Base-by-base conservation (phyloP, 441 rosid species). In the Syzygium syzygioides region DNA sequence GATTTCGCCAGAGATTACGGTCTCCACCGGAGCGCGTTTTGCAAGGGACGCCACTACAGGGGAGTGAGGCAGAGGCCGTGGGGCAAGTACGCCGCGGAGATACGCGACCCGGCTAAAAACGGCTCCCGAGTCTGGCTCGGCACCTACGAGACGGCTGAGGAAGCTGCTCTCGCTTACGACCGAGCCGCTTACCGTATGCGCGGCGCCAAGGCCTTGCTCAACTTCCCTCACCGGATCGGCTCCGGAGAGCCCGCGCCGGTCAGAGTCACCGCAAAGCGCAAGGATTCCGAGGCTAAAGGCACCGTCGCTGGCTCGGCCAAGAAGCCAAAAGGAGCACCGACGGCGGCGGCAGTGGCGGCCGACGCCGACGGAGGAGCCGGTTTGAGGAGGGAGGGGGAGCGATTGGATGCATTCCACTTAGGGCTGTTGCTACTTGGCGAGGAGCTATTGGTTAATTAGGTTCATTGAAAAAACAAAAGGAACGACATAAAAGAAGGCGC, bases 51-150 rank as follows among this genome's bases (percentile, higher is more conserved):
- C 57, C 91, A 91, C 48, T 93, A 64, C 87, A 89, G 93, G 87
- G 94, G 94, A 23, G 94, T 93, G 86, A 91, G 94, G 91, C 90
- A 90, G 84, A 88, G 94, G 86, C 94, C 93, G 10, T 92, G 93
- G 94, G 94, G 93, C 45, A 93, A 93, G 90, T 93, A 89, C 83
- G 93, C 94, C 25, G 94, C 94, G 12, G 94, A 93, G 92, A 93
- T 93, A 30, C 89, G 94, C 37, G 94, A 93, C 90, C 94, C 93
- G 9, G 90, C 92, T 32, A 92, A 88, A 90, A 93, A 89, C 59
- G 93, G 94, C 57, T 89, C 91, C 1, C 90, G 93, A 71, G 90
- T 90, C 52, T 93, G 94, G 94, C 94, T 93, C 14, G 94, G 94
- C 53, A 93, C 94, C 23, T 93, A 93, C 87, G 93, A 89, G 89